A percentile compares a stretch with the other conserved stretches of the same genome.
phyloP scores from a whole-genome alignment of 768 basidiomycete species.

The Steccherinum ochraceum region DNA sequence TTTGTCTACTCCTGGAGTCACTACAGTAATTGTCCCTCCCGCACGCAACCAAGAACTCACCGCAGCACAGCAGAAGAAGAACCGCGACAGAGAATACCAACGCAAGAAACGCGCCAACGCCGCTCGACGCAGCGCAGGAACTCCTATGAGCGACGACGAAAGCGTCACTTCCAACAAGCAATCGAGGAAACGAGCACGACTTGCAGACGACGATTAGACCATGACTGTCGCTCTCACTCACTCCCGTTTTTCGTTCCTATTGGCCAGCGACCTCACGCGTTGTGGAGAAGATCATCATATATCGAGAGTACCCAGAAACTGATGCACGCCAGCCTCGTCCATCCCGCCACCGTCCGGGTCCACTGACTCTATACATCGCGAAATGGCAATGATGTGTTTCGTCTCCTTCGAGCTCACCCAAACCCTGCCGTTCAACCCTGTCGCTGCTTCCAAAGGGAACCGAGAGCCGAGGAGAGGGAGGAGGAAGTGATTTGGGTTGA shows the following conservation, averaged over 20 bases:
- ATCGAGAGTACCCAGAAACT: slow-evolving; percentile 44
- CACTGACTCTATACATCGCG: slow-evolving; percentile 74
- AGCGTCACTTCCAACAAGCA: slow-evolving; percentile 42
- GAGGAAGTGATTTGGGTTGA: slow-evolving; percentile 78
- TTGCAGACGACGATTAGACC: slow-evolving; percentile 58
- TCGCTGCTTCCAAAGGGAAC: slow-evolving; percentile 83
- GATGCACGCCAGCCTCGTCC: slow-evolving; percentile 45
- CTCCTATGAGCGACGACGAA: slow-evolving; percentile 69
- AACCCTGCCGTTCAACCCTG: slow-evolving; percentile 88
- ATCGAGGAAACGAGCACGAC: slow-evolving; percentile 60
- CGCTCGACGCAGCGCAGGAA: slow-evolving; percentile 49
- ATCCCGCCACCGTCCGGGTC: slow-evolving; percentile 70
- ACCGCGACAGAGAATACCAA: slow-evolving; percentile 78
- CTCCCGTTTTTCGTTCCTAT: background rate
- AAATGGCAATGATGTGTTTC: slow-evolving; percentile 66
- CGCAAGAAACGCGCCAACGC: slow-evolving; percentile 64
- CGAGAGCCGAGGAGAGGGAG: slow-evolving; percentile 72
- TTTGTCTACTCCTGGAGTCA: slow-evolving; percentile 64
- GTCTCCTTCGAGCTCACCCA: slow-evolving; percentile 80
- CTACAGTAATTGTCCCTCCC: slow-evolving; percentile 73
- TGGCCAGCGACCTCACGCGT: background rate
- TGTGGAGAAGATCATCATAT: slow-evolving; percentile 20
- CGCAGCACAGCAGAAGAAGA: slow-evolving; percentile 69
- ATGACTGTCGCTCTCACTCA: background rate
- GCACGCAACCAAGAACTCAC: slow-evolving; percentile 63